Evolutionary conservation across 2,329 filamentous ascomycete species (phyloP).

Genomic region (Colletotrichum horii): DNA sequence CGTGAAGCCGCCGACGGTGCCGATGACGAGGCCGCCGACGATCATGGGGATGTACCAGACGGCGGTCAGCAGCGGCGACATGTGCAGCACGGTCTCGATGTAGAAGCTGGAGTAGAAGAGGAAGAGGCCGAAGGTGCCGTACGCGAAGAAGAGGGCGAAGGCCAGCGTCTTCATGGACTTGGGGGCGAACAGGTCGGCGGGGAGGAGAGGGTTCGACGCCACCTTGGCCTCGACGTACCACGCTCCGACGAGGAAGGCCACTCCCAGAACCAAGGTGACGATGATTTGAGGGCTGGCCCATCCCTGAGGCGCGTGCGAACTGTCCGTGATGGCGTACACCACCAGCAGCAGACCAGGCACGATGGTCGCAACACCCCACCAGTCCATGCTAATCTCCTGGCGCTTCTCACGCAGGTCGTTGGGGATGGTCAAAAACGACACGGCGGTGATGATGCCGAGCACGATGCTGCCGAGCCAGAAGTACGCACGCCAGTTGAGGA

Average conservation of each 20-base stretch:
- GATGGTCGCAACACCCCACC: slow-evolving; percentile 59
- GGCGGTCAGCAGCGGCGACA: slow-evolving; percentile 66
- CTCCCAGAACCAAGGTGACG: slow-evolving; percentile 62
- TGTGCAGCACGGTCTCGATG: slow-evolving; percentile 64
- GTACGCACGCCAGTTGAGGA: slow-evolving; percentile 69
- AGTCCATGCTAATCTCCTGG: slow-evolving; percentile 58
- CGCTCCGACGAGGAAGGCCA: slow-evolving; percentile 54
- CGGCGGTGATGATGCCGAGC: slow-evolving; percentile 50
- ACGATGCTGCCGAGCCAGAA: slow-evolving; percentile 66
- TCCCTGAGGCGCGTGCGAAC: slow-evolving; percentile 62
- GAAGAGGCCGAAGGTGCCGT: slow-evolving; percentile 66
- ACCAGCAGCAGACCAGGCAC: slow-evolving; percentile 65
- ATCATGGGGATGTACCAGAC: slow-evolving; percentile 74
- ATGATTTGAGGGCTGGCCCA: slow-evolving; percentile 72
- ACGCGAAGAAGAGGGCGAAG: slow-evolving; percentile 62
- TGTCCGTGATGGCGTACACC: slow-evolving; percentile 72
- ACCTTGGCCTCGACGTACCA: slow-evolving; percentile 70
- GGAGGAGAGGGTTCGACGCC: slow-evolving; percentile 64
- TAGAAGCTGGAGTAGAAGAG: slow-evolving; percentile 70
- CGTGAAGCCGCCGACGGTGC: slow-evolving; percentile 67
- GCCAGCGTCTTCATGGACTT: slow-evolving; percentile 65
- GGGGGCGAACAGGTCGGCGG: slow-evolving; percentile 65
- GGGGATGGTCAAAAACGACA: slow-evolving; percentile 46
- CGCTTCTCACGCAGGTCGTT: slow-evolving; percentile 30
- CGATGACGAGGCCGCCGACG: slow-evolving; percentile 70